Base-by-base conservation (phyloP, 345 rosid genomes). In the Salix caprea region DNA sequence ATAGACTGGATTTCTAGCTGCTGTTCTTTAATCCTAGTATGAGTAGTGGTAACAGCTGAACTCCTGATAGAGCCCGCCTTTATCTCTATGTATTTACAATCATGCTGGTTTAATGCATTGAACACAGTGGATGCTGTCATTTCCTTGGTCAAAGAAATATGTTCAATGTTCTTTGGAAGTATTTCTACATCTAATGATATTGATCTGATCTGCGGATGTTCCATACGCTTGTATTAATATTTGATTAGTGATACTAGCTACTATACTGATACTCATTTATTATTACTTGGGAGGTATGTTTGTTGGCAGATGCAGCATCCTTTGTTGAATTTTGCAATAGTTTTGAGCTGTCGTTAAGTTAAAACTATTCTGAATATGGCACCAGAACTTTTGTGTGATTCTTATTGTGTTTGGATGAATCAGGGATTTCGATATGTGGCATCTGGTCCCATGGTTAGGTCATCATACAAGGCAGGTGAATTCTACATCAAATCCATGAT, bases 391-490 rank as follows among this genome's bases (percentile, higher is more conserved):
- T 34, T 64, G 34, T 39, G 72, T 54, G n/a, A 37, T 71, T 71
- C 39, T 60, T 18, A 74, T 44, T 34, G 19, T 69, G 32, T 69
- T 77, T 82, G 78, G 62, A 42, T 83, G 76, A 39, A 58, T 71
- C 89, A 94, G 98, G 98, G 99, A 79, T 96, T 94, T 74, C 94
- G 99, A 36, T 96, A 92, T 28, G 98, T 96, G 65, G 99, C 98
- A 76, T 96, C 97, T 62, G 98, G 99, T 70, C 98, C 98, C 44
- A 94, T 94, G 99, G 99, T 96, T 73, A 88, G 97, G 84, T 96
- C 99, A 68, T 96, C 99, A 13, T 96, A 94, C 90, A 96, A 96
- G 88, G 99, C 98, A 1, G 97, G 98, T 65, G 99, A 96, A 84
- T 92, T 89, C 88, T 96, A 94, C 84, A 96, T 96, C 83, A 96